Conservation (phyloP, 768 basidiomycete genomes). For the Lentinula guzmanii region DNA sequence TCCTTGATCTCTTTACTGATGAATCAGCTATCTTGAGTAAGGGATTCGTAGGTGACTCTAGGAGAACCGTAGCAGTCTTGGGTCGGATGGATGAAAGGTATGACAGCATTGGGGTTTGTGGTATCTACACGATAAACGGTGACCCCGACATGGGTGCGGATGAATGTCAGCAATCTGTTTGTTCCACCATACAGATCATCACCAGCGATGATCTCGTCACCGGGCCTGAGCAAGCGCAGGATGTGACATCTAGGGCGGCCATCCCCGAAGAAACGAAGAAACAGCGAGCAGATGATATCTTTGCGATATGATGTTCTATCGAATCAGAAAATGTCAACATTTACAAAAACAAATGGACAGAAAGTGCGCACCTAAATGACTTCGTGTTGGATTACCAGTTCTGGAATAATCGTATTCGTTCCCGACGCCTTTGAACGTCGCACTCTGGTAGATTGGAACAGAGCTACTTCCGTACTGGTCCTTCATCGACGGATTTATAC, state of each 20-base stretch:
- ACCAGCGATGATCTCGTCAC: constrained; percentile 92
- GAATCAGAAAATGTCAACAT: too few relatives aligned
- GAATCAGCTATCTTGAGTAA: too few relatives aligned
- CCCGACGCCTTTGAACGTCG: constrained; percentile 93
- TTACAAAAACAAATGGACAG: too few relatives aligned
- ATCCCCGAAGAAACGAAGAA: too few relatives aligned
- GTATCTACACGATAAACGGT: constrained; percentile 92
- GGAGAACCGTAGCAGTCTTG: constrained; percentile 67
- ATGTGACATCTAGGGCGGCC: constrained; percentile 58
- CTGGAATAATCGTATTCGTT: constrained; percentile 92
- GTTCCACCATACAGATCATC: constrained; percentile 98
- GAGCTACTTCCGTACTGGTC: constrained; percentile 94
- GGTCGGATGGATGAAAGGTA: constrained; percentile 57
- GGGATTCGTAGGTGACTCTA: too few relatives aligned
- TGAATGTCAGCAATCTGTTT: constrained; percentile 88
- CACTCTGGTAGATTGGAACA: constrained; percentile 96
- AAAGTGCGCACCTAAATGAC: constrained; percentile 12
- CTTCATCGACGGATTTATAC: constrained; percentile 85
- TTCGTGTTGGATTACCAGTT: constrained; percentile 95
- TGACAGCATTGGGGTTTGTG: constrained; percentile 60
- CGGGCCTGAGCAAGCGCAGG: constrained; percentile 87
- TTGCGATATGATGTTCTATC: too few relatives aligned
- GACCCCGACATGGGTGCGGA: constrained; percentile 82
- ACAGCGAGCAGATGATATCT: too few relatives aligned
- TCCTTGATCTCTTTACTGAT: too few relatives aligned